Evolutionary conservation across 257 asterid species (phyloP).

Genomic region (Avicennia marina): DNA sequence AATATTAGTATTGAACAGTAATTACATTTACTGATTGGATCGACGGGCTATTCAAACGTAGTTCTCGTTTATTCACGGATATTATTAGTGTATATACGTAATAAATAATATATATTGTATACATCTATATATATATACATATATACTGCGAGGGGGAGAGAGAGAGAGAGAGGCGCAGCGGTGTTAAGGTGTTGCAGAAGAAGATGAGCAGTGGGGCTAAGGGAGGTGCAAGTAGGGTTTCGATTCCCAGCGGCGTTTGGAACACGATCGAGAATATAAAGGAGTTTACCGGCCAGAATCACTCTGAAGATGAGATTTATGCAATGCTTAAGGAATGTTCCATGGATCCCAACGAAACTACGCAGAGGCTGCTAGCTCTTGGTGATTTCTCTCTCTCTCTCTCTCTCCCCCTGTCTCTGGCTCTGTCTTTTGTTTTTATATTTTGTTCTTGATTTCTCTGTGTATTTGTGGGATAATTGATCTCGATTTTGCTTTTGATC

Average conservation of each 20-base stretch:
- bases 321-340: slow-evolving; percentile 84
- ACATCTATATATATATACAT: too few species aligned
- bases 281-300: slow-evolving; percentile 83
- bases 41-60: too few species aligned
- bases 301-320: slow-evolving; percentile 88
- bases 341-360: slow-evolving; percentile 97
- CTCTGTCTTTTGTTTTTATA: too few species aligned
- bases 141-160: too few species aligned
- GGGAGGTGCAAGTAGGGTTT: slow-evolving; percentile 70
- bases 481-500: slow-evolving; percentile 37
- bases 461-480: slow-evolving; percentile 14
- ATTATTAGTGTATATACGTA: too few species aligned
- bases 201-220: slow-evolving; percentile 65
- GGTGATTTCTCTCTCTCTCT: slow-evolving; percentile 28
- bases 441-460: neutral
- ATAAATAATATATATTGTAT: too few species aligned
- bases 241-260: slow-evolving; percentile 65
- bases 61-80: too few species aligned
- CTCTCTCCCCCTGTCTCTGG: too few species aligned
- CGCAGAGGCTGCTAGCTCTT: slow-evolving; percentile 78
- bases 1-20: too few species aligned
- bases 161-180: too few species aligned
- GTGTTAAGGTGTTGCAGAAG: slow-evolving; percentile 14
- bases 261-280: slow-evolving; percentile 78
- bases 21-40: too few species aligned